phyloP scores from a whole-genome alignment of 768 basidiomycete species.

The Phallus indusiatus region DNA sequence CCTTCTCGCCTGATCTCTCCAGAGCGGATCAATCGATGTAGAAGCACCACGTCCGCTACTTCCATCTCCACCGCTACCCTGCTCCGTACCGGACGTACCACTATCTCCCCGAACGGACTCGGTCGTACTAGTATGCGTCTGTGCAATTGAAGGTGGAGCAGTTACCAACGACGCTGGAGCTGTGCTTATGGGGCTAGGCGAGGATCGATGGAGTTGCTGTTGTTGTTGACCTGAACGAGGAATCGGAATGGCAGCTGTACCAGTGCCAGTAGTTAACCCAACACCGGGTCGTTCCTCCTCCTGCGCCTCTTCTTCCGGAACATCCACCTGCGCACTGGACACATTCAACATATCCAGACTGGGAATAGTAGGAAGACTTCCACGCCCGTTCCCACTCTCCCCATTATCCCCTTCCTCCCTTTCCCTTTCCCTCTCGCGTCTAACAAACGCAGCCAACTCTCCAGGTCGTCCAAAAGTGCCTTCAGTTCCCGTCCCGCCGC shows the following conservation, averaged over 20 bases:
- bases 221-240: conserved; percentile 14
- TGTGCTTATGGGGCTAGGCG: conserved; percentile 52
- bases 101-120: background rate
- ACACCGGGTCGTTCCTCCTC: background rate
- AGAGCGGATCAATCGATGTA: background rate
- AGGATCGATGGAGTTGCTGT: conserved; percentile 5
- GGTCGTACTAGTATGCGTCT: conserved; percentile 17
- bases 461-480: conserved; percentile 62
- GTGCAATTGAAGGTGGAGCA: conserved; percentile 48
- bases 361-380: background rate
- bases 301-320: background rate
- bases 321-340: background rate
- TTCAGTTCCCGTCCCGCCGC: conserved; percentile 44
- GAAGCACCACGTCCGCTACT: background rate
- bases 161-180: conserved; percentile 64
- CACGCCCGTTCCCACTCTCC: background rate
- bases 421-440: background rate
- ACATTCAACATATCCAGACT: background rate
- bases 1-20: background rate
- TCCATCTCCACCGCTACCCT: background rate
- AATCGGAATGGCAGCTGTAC: conserved; percentile 11
- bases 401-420: background rate
- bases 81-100: background rate
- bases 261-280: background rate
- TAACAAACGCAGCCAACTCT: background rate